A percentile compares a stretch with the other conserved stretches of the same genome.
These are phyloP conservation scores for Withania somnifera DNA, from an alignment of 305 asterid species.

Conservation along the genomic window DNA sequence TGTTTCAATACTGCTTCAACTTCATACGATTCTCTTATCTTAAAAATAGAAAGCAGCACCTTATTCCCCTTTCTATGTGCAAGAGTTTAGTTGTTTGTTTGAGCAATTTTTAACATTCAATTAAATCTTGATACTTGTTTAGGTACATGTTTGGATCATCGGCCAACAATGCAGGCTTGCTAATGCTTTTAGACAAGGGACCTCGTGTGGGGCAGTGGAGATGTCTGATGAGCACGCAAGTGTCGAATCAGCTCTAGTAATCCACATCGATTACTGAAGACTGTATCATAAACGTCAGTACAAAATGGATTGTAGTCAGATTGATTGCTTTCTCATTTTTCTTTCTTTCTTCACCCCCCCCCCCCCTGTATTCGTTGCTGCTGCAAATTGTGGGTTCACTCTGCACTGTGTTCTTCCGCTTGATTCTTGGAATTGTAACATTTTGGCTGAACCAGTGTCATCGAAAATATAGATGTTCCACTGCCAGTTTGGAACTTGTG, in stretches of 20 bases:
- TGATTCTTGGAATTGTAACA: conserved; percentile 18
- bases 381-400: conserved; percentile 14
- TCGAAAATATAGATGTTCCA: neutral
- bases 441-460: conserved; percentile 4
- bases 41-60: neutral
- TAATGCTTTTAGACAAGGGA: conserved; percentile 20
- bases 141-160: conserved; percentile 15
- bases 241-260: conserved; percentile 7
- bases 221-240: conserved; percentile 10
- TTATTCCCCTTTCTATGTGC: conserved; percentile 6
- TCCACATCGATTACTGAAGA: conserved; percentile 5
- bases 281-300: conserved; percentile 8
- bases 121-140: neutral
- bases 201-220: conserved; percentile 19
- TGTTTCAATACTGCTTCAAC: neutral
- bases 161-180: conserved; percentile 12
- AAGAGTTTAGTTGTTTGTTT: neutral
- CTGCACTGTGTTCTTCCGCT: conserved; percentile 25
- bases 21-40: neutral
- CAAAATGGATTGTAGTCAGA: conserved; percentile 5
- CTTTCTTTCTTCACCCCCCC: conserved; percentile 2
- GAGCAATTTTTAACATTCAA: neutral
- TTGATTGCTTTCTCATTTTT: conserved; percentile 1
- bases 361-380: conserved; percentile 16
- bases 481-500: conserved; percentile 5